Conservation (phyloP, 495 filamentous ascomycete genomes). For the Parathielavia hyrcaniae region DNA sequence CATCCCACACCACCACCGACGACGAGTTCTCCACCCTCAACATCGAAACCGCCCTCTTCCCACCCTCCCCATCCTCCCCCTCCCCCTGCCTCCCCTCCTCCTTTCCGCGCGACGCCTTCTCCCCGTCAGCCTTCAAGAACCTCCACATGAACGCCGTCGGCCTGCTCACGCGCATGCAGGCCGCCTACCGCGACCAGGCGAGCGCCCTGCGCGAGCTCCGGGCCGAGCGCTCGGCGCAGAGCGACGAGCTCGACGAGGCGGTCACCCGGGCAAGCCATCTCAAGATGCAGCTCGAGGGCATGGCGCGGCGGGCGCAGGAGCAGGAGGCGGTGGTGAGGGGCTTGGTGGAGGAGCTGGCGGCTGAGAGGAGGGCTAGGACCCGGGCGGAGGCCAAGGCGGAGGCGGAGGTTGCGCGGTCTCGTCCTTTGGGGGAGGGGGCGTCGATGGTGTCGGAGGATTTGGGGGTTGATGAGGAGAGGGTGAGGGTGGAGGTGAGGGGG, state of each 20-base stretch:
- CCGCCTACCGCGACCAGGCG: conserved; percentile 61
- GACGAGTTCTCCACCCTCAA: conserved; percentile 52
- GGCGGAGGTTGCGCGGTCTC: neutral
- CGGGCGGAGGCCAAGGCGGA: conserved; percentile 39
- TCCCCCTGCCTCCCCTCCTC: conserved; percentile 42
- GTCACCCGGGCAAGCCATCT: conserved; percentile 58
- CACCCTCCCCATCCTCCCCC: conserved; percentile 42
- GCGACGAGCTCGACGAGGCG: conserved; percentile 71
- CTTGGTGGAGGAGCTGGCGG: conserved; percentile 57
- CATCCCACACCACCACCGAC: neutral
- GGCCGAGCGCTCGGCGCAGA: conserved; percentile 57
- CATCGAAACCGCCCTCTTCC: conserved; percentile 56
- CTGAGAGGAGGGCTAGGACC: conserved; percentile 50
- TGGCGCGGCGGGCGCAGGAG: conserved; percentile 60
- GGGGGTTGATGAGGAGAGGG: conserved; percentile 42
- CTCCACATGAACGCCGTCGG: conserved; percentile 61
- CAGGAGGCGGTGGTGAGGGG: conserved; percentile 59
- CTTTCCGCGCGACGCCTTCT: conserved; percentile 45
- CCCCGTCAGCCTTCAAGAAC: conserved; percentile 62
- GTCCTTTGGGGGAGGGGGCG: conserved; percentile 5
- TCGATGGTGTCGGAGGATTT: conserved; percentile 47
- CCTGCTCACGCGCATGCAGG: conserved; percentile 59
- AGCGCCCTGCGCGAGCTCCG: conserved; percentile 52
- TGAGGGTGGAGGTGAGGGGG: conserved; percentile 33
- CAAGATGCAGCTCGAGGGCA: conserved; percentile 68